phyloP scores from a whole-genome alignment of 1,139 yeast species.

The Yamadazyma conglobata region DNA sequence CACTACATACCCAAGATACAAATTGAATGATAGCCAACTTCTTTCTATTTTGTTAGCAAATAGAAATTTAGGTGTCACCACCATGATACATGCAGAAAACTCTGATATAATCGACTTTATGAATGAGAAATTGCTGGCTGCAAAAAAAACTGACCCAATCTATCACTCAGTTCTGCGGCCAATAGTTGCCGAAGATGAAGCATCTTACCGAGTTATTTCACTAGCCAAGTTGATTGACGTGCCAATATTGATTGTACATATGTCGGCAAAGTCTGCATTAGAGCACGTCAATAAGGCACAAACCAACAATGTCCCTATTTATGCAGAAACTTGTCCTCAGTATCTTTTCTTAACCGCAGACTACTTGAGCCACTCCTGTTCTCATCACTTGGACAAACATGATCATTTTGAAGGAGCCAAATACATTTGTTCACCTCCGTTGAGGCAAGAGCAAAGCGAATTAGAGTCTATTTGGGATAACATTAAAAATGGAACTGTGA shows the following conservation, averaged over 20 bases:
- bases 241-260: constrained; percentile 46
- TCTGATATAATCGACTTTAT: constrained; percentile 42
- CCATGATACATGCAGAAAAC: constrained; percentile 51
- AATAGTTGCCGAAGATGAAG: constrained; percentile 44
- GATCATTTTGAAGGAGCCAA: constrained; percentile 43
- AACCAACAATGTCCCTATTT: constrained; percentile 33
- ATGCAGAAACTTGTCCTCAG: constrained; percentile 50
- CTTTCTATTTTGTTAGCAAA: constrained; percentile 36
- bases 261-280: constrained; percentile 42
- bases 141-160: constrained; percentile 34
- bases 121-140: constrained; percentile 33
- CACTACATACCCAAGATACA: constrained; percentile 43
- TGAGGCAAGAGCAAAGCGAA: constrained; percentile 33
- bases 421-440: constrained; percentile 47
- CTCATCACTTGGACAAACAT: constrained; percentile 21
- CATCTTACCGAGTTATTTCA: constrained; percentile 44
- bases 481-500: constrained; percentile 44
- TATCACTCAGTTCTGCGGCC: constrained; percentile 47
- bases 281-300: constrained; percentile 40
- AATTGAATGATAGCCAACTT: constrained; percentile 36
- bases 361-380: constrained; percentile 23
- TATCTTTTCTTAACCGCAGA: constrained; percentile 40
- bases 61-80: constrained; percentile 37
- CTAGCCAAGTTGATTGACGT: constrained; percentile 37
- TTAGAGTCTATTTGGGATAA: constrained; percentile 43